Percentiles rank a stretch among this genome's conserved stretches.
Conservation (phyloP, 139 green algal species). For the Asterochloris erici region DNA sequence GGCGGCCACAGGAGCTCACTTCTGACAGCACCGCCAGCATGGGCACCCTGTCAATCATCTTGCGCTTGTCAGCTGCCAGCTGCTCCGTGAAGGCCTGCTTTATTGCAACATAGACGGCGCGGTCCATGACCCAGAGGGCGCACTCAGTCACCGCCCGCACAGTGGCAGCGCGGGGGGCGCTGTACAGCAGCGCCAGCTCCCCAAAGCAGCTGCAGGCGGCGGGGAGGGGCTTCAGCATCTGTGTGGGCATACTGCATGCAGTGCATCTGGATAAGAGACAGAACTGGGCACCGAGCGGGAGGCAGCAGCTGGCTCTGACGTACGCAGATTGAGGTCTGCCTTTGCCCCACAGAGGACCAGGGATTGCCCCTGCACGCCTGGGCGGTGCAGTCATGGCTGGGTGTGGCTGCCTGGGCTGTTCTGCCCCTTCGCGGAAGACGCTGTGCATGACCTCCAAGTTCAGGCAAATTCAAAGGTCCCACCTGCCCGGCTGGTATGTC, state of each 20-base stretch:
- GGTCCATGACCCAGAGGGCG: slow-evolving; percentile 80
- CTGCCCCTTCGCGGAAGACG: too few species aligned
- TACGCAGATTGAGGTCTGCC: too few species aligned
- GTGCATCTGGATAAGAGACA: too few species aligned
- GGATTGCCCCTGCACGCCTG: too few species aligned
- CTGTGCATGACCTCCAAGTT: too few species aligned
- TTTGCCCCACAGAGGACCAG: too few species aligned
- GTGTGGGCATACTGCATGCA: too few species aligned
- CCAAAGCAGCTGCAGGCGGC: slow-evolving; percentile 68
- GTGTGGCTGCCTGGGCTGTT: too few species aligned
- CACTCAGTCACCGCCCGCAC: slow-evolving; percentile 63
- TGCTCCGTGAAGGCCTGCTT: slow-evolving; percentile 65
- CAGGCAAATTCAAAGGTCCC: background rate
- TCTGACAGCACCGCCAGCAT: slow-evolving; percentile 61
- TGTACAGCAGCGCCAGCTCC: slow-evolving; percentile 93
- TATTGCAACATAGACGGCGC: slow-evolving; percentile 74
- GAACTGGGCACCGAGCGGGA: too few species aligned
- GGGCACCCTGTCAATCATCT: slow-evolving; percentile 62
- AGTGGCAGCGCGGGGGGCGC: slow-evolving; percentile 79
- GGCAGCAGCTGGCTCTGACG: too few species aligned
- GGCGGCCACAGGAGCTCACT: slow-evolving; percentile 7
- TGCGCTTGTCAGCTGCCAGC: slow-evolving; percentile 44
- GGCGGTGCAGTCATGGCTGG: too few species aligned
- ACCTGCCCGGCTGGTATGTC: slow-evolving; percentile 40
- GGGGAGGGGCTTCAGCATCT: too few species aligned